Conservation (phyloP, 148 eudicot genomes). For the Camellia lanceoleosa region DNA sequence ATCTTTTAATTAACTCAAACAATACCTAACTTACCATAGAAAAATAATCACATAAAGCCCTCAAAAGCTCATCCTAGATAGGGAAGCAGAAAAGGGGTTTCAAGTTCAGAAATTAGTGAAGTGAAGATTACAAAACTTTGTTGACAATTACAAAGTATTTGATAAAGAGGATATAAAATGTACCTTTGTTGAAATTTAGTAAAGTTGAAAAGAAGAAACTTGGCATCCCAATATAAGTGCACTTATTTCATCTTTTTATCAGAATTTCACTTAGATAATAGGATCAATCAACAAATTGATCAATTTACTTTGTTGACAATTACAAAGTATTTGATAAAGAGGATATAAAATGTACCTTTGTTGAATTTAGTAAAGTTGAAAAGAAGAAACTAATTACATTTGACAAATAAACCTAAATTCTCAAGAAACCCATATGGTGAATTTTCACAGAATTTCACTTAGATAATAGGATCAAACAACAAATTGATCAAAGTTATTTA, state of each 20-base stretch:
- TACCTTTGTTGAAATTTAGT: neutral
- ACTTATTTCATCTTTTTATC: too few species aligned
- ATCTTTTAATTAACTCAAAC: neutral
- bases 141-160: too few species aligned
- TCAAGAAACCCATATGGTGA: neutral
- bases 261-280: too few species aligned
- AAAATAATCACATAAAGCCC: neutral
- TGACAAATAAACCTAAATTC: neutral
- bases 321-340: neutral
- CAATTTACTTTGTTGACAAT: too few species aligned
- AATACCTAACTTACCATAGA: neutral
- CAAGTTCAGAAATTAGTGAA: neutral
- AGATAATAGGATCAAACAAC: neutral
- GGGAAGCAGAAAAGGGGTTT: neutral
- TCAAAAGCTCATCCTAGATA: neutral
- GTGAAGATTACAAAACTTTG: neutral
- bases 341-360: neutral
- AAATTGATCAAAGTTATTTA: neutral
- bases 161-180: neutral
- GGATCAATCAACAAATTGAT: too few species aligned
- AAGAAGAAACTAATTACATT: conserved; percentile 7
- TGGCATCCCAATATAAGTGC: too few species aligned
- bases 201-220: conserved; percentile 14
- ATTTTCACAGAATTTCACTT: neutral
- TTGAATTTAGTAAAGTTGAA: neutral